Conservation (phyloP, 257 asterid genomes). For the Salvia miltiorrhiza region DNA sequence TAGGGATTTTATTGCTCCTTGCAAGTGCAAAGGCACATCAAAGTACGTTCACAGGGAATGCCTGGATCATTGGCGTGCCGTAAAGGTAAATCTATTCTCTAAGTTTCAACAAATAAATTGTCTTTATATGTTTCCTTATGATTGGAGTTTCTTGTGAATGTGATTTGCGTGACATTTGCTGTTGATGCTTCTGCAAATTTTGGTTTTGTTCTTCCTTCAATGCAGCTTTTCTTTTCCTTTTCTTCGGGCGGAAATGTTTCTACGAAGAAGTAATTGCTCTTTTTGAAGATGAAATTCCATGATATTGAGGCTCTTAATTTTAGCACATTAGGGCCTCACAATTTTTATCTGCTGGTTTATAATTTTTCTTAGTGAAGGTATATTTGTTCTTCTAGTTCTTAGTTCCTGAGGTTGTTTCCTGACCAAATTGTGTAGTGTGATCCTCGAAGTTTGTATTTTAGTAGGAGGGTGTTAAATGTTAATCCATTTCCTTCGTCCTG, state of each 20-base stretch:
- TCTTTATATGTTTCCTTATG: neutral
- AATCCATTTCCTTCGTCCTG: slow-evolving; percentile 12
- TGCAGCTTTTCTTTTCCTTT: neutral
- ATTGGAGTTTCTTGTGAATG: slow-evolving; percentile 13
- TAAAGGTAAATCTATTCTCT: slow-evolving; percentile 51
- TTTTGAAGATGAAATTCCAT: slow-evolving; percentile 12
- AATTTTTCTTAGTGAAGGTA: neutral
- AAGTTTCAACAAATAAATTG: neutral
- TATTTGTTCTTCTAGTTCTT: neutral
- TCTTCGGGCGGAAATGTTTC: neutral
- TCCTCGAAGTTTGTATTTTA: neutral
- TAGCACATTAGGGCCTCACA: neutral
- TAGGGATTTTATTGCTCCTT: slow-evolving; percentile 96
- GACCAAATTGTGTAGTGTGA: neutral
- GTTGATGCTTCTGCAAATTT: neutral
- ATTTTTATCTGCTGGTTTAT: slow-evolving; percentile 10
- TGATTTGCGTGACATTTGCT: neutral
- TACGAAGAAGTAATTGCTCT: neutral
- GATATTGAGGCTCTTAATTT: neutral
- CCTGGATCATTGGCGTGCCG: slow-evolving; percentile 97
- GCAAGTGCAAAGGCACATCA: slow-evolving; percentile 93
- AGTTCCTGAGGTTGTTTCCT: slow-evolving; percentile 1
- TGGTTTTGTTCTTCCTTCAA: neutral
- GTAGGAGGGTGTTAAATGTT: neutral
- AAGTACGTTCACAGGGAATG: slow-evolving; percentile 89